phyloP scores from a whole-genome alignment of 345 rosid species.

The Acer saccharum region DNA sequence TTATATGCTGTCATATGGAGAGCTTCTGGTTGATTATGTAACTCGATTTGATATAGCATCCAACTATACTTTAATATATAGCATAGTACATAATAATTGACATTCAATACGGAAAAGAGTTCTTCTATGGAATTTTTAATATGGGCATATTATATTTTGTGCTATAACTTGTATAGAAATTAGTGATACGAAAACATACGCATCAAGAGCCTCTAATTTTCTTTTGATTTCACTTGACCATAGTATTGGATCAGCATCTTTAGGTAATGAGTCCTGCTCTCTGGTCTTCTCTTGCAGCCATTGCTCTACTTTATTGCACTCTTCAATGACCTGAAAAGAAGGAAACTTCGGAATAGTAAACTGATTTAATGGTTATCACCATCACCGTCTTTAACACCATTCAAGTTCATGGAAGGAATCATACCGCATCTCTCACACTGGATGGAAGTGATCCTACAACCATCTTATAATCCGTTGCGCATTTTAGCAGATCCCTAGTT shows the following conservation, averaged over 20 bases:
- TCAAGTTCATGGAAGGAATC: constrained; percentile 12
- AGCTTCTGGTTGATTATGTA: not conserved
- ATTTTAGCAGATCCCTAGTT: constrained; percentile 52
- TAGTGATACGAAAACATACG: constrained; percentile 11
- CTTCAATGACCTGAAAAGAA: constrained; percentile 50
- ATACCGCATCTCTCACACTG: constrained; percentile 53
- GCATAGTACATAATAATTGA: not conserved
- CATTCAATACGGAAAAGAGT: not conserved
- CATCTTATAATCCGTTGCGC: constrained; percentile 43
- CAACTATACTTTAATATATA: not conserved
- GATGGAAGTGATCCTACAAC: constrained; percentile 55
- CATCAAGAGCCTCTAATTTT: constrained; percentile 24
- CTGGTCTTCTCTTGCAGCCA: constrained; percentile 65
- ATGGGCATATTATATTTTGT: not conserved
- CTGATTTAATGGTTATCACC: not conserved
- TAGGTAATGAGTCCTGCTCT: constrained; percentile 53
- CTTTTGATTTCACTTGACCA: constrained; percentile 66
- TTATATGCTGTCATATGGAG: not conserved
- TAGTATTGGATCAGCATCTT: constrained; percentile 51
- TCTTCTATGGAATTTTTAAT: not conserved
- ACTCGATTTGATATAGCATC: not conserved
- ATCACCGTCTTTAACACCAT: not conserved
- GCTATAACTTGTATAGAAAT: not conserved
- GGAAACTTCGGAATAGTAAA: not conserved
- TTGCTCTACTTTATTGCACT: constrained; percentile 65